Base-by-base conservation (phyloP, 1,139 yeast genomes). In the Kodamaea derodonti region DNA sequence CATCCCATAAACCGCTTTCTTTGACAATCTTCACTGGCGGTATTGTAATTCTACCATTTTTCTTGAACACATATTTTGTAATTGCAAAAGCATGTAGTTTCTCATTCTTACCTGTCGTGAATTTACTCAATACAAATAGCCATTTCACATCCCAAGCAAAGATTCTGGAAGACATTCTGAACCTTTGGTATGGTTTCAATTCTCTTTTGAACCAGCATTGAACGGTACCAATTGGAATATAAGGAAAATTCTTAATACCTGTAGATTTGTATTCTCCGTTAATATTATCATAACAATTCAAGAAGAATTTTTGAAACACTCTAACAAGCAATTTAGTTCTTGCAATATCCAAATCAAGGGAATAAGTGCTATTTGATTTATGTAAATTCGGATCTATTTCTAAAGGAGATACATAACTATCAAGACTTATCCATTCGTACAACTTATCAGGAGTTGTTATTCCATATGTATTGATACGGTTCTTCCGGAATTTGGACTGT, bases 121-220 rank as follows among this genome's bases (percentile, higher is more conserved):
- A 84, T 47, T 77, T 72, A 22, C 85, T 76, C 31, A 84, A 48
- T 12, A 85, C 75, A 54, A 78, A 87, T 12, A 90, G 50, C 96
- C 96, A 87, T 57, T 88, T 88, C 24, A 73, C 65, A 58, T 86
- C 94, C 96, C 96, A 88, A 8, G 95, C 85, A 11, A 84, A 58
- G 20, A 90, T 69, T 34, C 78, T 66, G 2, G 84, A 72, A 29
- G 65, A 65, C 20, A 88, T 66, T 4, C 64, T 49, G 54, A 79
- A 90, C 24, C 52, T 51, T 39, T 74, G 76, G 51, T 80, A 84
- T 2, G 90, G 80, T 45, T 64, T 72, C 51, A 90, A 78, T 52
- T 88, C 96, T 41, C 73, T 75, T 42, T 80, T 72, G 60, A 86
- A 90, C 22, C 75, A 65, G 30, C 84, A 73, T 38, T 74, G 75